Evolutionary conservation across 2,329 filamentous ascomycete genomes (phyloP).

Genomic region (Colletotrichum sp.): DNA sequence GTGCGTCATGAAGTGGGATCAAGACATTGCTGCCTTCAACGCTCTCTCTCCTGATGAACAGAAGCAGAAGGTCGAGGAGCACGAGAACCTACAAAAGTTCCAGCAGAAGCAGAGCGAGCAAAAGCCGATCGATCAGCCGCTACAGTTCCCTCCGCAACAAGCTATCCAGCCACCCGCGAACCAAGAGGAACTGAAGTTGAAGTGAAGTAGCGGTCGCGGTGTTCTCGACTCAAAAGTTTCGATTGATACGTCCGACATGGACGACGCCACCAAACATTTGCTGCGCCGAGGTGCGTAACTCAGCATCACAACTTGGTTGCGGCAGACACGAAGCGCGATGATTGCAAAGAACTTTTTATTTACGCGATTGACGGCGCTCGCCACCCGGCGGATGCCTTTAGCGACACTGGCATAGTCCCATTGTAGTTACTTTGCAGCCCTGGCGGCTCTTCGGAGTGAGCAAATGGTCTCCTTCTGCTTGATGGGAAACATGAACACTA

Average conservation of each 20-base stretch:
- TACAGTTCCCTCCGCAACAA: not conserved
- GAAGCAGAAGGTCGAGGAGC: constrained; percentile 49
- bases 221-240: not conserved
- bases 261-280: not conserved
- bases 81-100: constrained; percentile 25
- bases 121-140: not conserved
- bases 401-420: not conserved
- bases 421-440: not conserved
- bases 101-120: constrained; percentile 34
- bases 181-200: constrained; percentile 2
- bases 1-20: constrained; percentile 71
- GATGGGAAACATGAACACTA: not conserved
- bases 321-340: not conserved
- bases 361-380: not conserved
- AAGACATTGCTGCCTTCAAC: constrained; percentile 65
- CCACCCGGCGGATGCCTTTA: not conserved
- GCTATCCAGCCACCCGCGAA: not conserved
- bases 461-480: not conserved
- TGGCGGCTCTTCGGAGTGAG: not conserved
- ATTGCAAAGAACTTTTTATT: not conserved
- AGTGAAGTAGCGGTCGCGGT: not conserved
- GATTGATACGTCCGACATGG: not conserved
- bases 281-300: not conserved
- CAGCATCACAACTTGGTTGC: not conserved
- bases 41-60: constrained; percentile 64